These are phyloP conservation scores for Candida tallmaniae DNA, from an alignment of 805 yeast species.

Conservation along the genomic window DNA sequence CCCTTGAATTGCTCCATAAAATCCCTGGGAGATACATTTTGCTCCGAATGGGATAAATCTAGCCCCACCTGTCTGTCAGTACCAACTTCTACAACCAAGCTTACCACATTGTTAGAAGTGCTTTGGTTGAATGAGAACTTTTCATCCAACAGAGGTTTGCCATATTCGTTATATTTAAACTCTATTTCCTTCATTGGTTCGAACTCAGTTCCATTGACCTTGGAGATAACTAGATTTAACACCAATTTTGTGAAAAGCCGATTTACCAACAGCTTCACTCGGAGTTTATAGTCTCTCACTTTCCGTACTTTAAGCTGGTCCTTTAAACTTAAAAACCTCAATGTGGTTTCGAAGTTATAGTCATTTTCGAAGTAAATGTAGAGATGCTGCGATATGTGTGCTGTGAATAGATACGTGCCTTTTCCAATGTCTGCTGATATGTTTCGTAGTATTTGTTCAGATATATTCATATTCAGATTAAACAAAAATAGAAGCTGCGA, in stretches of 20 bases:
- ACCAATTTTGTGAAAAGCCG: conserved; percentile 43
- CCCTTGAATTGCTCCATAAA: conserved; percentile 36
- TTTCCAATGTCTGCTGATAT: background rate
- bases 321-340: conserved; percentile 39
- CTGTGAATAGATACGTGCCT: conserved; percentile 10
- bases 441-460: background rate
- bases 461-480: too few species aligned
- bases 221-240: conserved; percentile 25
- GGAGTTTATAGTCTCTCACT: conserved; percentile 31
- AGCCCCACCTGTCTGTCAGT: conserved; percentile 24
- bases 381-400: conserved; percentile 12
- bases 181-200: conserved; percentile 19
- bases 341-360: conserved; percentile 44
- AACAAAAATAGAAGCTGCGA: background rate
- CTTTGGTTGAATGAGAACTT: conserved; percentile 48
- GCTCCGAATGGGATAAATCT: conserved; percentile 35
- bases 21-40: conserved; percentile 18
- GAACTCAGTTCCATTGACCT: conserved; percentile 4
- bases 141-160: conserved; percentile 49
- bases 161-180: conserved; percentile 36
- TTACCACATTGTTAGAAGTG: conserved; percentile 49
- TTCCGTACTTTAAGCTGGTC: conserved; percentile 39
- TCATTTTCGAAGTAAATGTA: conserved; percentile 21
- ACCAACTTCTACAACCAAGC: conserved; percentile 35
- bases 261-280: conserved; percentile 38